phyloP scores from a whole-genome alignment of 2,329 filamentous ascomycete genomes.

The Neocatenulostroma microsporum region DNA sequence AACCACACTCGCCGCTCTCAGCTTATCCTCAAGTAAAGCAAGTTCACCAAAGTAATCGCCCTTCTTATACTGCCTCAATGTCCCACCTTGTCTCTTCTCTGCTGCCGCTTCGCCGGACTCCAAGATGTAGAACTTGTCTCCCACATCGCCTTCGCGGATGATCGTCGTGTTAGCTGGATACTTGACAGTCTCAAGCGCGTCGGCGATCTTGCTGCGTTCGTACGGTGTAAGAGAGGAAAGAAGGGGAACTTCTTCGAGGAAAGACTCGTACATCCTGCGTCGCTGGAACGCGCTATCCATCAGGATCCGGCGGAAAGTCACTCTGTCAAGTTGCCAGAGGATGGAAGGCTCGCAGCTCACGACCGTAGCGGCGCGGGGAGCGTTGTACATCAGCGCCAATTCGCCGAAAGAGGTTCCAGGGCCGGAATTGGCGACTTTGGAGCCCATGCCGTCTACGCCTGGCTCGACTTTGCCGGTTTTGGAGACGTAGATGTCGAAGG shows the following conservation, averaged over 20 bases:
- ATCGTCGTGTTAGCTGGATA: conserved; percentile 72
- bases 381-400: conserved; percentile 96
- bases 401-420: conserved; percentile 93
- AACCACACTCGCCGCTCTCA: conserved; percentile 80
- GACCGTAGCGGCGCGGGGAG: conserved; percentile 88
- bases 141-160: conserved; percentile 84
- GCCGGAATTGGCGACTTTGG: conserved; percentile 71
- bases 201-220: conserved; percentile 94
- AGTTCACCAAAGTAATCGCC: conserved; percentile 97
- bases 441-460: conserved; percentile 73
- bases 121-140: conserved; percentile 84
- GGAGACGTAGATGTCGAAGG: conserved; percentile 89
- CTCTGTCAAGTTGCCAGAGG: conserved; percentile 87
- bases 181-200: conserved; percentile 87
- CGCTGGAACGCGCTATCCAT: conserved; percentile 98
- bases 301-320: conserved; percentile 94
- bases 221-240: conserved; percentile 78
- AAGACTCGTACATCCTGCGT: conserved; percentile 92
- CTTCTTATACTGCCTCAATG: conserved; percentile 75
- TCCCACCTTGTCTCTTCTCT: conserved; percentile 52
- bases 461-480: conserved; percentile 66
- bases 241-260: conserved; percentile 87
- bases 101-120: conserved; percentile 83
- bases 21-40: conserved; percentile 85
- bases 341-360: conserved; percentile 75